Percentiles rank a stretch among this genome's conserved stretches.
phyloP scores from a whole-genome alignment of 108 stramenopile species.

The Fragilariopsis cylindrus region DNA sequence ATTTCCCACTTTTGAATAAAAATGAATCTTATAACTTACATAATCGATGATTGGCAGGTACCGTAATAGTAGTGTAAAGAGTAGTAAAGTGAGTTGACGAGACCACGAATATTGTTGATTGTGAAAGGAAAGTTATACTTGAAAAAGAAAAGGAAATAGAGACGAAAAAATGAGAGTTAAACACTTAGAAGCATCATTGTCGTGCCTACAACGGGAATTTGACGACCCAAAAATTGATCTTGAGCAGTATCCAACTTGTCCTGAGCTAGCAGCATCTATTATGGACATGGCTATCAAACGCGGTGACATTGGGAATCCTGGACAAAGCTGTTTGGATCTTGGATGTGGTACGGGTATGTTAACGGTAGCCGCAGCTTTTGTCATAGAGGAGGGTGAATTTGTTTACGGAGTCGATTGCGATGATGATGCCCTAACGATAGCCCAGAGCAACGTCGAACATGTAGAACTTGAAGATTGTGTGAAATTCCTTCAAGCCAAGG shows the following conservation, averaged over 20 bases:
- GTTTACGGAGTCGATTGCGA: slow-evolving; percentile 88
- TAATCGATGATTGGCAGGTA: no score
- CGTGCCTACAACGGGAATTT: slow-evolving; percentile 67
- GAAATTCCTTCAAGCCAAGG: slow-evolving; percentile 50
- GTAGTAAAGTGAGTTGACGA: no score
- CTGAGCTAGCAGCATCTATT: slow-evolving; percentile 25
- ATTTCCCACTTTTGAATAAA: no score
- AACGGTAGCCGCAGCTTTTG: slow-evolving; percentile 67
- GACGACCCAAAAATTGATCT: slow-evolving; percentile 41
- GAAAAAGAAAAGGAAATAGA: no score
- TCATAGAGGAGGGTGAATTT: slow-evolving; percentile 49
- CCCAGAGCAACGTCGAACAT: slow-evolving; percentile 57
- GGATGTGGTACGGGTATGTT: slow-evolving; percentile 97
- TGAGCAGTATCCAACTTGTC: slow-evolving; percentile 33
- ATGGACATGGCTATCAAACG: slow-evolving; percentile 74
- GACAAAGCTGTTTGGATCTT: slow-evolving; percentile 77
- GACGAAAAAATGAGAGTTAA: slow-evolving; percentile 74
- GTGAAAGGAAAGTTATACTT: no score
- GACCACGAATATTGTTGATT: no score
- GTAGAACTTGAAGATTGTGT: slow-evolving; percentile 37
- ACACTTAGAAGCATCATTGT: slow-evolving; percentile 90
- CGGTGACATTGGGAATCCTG: slow-evolving; percentile 59
- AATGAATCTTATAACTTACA: no score
- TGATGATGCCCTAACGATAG: slow-evolving; percentile 68
- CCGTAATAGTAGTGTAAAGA: no score